phyloP scores from a whole-genome alignment of 192 early-diverging fungal genomes.

The Coemansia sp. region DNA sequence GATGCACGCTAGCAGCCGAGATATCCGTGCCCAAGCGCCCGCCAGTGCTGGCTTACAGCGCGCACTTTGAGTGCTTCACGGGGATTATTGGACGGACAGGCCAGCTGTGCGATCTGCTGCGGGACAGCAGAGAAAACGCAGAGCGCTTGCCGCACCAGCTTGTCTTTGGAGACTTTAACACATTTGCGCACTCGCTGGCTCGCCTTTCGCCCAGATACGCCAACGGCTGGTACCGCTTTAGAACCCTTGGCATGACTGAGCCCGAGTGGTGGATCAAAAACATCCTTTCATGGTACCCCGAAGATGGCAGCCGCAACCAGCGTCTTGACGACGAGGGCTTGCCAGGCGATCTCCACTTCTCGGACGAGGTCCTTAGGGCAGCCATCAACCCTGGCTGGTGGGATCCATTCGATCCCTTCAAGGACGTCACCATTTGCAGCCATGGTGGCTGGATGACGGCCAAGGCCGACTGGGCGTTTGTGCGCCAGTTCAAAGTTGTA shows the following conservation, averaged over 20 bases:
- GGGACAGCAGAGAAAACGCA: slow-evolving; percentile 55
- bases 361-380: slow-evolving; percentile 38
- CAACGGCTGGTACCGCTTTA: slow-evolving; percentile 66
- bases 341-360: slow-evolving; percentile 22
- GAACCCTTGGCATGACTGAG: slow-evolving; percentile 66
- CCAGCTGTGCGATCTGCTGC: slow-evolving; percentile 72
- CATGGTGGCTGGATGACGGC: slow-evolving; percentile 68
- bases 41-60: slow-evolving; percentile 68
- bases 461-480: slow-evolving; percentile 76
- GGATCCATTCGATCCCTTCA: slow-evolving; percentile 66
- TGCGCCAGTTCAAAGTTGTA: slow-evolving; percentile 60
- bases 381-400: slow-evolving; percentile 77
- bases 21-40: slow-evolving; percentile 56
- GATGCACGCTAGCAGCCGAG: slow-evolving; percentile 66
- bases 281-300: slow-evolving; percentile 58
- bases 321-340: slow-evolving; percentile 19
- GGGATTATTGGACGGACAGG: slow-evolving; percentile 71
- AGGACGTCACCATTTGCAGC: slow-evolving; percentile 69
- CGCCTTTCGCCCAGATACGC: slow-evolving; percentile 67
- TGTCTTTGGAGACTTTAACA: slow-evolving; percentile 79
- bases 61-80: slow-evolving; percentile 75
- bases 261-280: slow-evolving; percentile 72
- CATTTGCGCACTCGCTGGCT: slow-evolving; percentile 76
- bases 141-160: slow-evolving; percentile 65
- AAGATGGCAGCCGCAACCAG: slow-evolving; percentile 34